Evolutionary conservation across 2,329 filamentous ascomycete species (phyloP), one percentile per base, ranked within the genome.

Genomic region (Aspergillus udagawae): DNA sequence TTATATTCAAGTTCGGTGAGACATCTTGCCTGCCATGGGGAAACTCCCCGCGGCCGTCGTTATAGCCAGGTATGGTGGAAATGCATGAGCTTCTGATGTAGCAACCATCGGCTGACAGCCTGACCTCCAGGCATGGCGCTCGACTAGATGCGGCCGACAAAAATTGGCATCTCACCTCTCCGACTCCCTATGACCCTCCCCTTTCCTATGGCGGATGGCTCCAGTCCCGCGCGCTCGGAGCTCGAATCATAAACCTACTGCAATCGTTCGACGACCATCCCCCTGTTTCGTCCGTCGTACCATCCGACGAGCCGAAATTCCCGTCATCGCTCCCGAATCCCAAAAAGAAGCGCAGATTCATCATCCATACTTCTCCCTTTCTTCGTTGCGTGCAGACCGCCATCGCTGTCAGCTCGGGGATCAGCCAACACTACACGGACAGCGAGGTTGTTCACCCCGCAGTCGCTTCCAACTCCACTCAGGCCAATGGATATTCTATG

Each of bases 101-200:
- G 21, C 44, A 14, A 14, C 44, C 2, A n/a, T 10, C 20, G 4
- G 23, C 53, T 35, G 42, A 53, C 25, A 48, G 52, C 63, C 49
- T 83, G 91, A 49, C 45, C n/a, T 49, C 49, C 58, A 87, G 94
- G 76, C 94, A 99, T 75, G 94, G 94, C 69, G 90, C 92, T 67
- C 89, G 94, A 65, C 87, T 99, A 57, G 94, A 99, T 74, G 91
- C 91, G 55, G 92, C 92, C 60, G 92, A 99, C 80, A 92, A 92
- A 72, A 86, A 91, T 73, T 99, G 94, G 94, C 91, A 97, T 74
- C 83, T 96, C 54, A 89, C 90, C 29, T 96, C 94, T 5, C 90
- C 92, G 1, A 92, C 91, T 5, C 94, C 94, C 1, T 99, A 97
- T 79, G 93, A 99, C 64, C 91, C 94, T 63, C 94, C 94, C 51